phyloP scores from a whole-genome alignment of 2,329 filamentous ascomycete species.

The Scolecobasidium constrictum region DNA sequence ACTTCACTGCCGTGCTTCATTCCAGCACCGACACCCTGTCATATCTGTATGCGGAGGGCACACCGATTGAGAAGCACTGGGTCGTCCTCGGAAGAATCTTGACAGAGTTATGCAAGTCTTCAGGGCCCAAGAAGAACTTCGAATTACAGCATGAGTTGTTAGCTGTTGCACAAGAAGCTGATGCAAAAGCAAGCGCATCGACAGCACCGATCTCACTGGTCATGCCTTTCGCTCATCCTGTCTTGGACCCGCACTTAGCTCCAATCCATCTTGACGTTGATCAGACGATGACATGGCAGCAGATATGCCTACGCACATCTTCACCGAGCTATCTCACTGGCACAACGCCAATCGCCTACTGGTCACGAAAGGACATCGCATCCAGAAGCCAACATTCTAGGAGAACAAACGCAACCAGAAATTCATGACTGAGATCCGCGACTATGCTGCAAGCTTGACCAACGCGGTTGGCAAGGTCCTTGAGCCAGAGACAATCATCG shows the following conservation, averaged over 20 bases:
- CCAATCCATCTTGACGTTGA: conserved; percentile 30
- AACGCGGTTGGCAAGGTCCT: conserved; percentile 52
- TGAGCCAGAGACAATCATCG: conserved; percentile 52
- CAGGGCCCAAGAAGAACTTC: too few species aligned
- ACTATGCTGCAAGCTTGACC: conserved; percentile 60
- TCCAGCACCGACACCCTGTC: too few species aligned
- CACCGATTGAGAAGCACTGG: too few species aligned
- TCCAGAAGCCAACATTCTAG: conserved; percentile 15
- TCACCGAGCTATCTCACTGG: conserved; percentile 47
- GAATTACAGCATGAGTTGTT: too few species aligned
- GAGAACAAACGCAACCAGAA: conserved; percentile 40
- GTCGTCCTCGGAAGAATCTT: too few species aligned
- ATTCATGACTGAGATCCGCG: conserved; percentile 56
- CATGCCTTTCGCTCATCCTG: conserved; percentile 35
- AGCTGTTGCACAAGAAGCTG: neutral
- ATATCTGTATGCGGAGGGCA: too few species aligned
- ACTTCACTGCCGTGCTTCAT: conserved; percentile 8
- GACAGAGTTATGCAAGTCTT: too few species aligned
- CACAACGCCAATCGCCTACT: conserved; percentile 47
- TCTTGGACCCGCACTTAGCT: conserved; percentile 37
- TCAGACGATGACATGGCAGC: conserved; percentile 19
- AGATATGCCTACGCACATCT: conserved; percentile 27
- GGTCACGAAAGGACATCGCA: conserved; percentile 26
- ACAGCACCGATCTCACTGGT: conserved; percentile 15
- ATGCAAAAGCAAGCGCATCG: neutral